These are phyloP conservation scores for Cystobasidiaceae sp. DNA, from an alignment of 1,284 basidiomycete species.

Conservation along the genomic window DNA sequence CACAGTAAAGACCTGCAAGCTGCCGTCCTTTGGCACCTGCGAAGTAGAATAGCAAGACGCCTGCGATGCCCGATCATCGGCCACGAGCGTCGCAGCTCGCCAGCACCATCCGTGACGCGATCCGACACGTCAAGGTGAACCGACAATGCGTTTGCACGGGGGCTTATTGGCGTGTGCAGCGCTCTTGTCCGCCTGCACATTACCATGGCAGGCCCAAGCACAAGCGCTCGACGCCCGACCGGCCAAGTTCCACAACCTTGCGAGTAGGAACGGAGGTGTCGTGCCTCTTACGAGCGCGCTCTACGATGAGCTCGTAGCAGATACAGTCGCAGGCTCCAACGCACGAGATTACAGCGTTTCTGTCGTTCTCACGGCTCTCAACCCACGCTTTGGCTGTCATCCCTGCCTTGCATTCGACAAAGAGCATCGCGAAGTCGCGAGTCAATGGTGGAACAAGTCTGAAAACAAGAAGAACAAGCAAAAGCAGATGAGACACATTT, in stretches of 20 bases:
- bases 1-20: too few relatives aligned
- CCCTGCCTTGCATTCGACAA: constrained; percentile 70
- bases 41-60: too few relatives aligned
- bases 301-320: constrained; percentile 61
- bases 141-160: too few relatives aligned
- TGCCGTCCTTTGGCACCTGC: too few relatives aligned
- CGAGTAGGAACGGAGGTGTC: constrained; percentile 62
- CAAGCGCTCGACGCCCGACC: background rate
- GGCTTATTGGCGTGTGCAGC: too few relatives aligned
- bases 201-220: too few relatives aligned
- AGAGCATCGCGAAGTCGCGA: constrained; percentile 68
- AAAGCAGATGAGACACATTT: constrained; percentile 72
- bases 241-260: constrained; percentile 56
- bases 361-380: constrained; percentile 79
- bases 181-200: too few relatives aligned
- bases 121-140: too few relatives aligned
- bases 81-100: too few relatives aligned
- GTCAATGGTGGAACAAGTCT: constrained; percentile 59
- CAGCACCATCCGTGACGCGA: too few relatives aligned
- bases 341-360: constrained; percentile 79
- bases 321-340: constrained; percentile 47
- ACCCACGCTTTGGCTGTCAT: constrained; percentile 60
- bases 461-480: constrained; percentile 50
- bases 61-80: too few relatives aligned
- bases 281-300: constrained; percentile 68